Conservation (phyloP, 768 basidiomycete species). For the Trametes villosa region DNA sequence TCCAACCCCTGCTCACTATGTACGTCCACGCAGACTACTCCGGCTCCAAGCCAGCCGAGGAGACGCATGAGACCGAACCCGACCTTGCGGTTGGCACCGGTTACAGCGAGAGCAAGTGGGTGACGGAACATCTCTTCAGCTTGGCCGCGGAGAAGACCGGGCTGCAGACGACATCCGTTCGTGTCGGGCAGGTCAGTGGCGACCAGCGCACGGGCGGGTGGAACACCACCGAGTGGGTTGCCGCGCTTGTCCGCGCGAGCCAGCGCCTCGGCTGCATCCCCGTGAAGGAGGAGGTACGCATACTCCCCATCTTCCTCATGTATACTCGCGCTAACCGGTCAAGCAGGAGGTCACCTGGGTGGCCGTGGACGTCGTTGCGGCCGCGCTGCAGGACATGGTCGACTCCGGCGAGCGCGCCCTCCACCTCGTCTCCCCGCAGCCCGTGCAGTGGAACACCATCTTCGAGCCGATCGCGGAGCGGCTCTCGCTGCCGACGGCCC, state of each 20-base stretch:
- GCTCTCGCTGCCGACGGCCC: conserved; percentile 26
- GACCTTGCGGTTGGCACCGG: conserved; percentile 34
- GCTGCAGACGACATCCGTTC: conserved; percentile 38
- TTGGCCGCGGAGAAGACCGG: conserved; percentile 34
- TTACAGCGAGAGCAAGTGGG: conserved; percentile 42
- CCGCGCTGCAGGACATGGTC: conserved; percentile 22
- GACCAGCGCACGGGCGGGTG: conserved; percentile 34
- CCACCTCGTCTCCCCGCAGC: conserved; percentile 34
- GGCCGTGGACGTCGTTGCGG: conserved; percentile 23
- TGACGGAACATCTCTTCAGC: conserved; percentile 38
- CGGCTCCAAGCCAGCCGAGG: conserved; percentile 4
- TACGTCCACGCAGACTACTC: conserved; percentile 2
- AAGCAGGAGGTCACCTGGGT: conserved; percentile 21
- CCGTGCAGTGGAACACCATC: conserved; percentile 29
- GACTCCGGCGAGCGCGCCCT: conserved; percentile 28
- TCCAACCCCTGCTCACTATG: not conserved
- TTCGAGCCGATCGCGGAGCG: conserved; percentile 22
- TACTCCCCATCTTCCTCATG: not conserved
- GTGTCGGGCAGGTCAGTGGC: conserved; percentile 39
- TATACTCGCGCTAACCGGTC: not conserved
- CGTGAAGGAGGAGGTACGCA: conserved; percentile 44
- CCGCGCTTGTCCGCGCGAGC: conserved; percentile 41
- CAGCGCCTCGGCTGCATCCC: conserved; percentile 33
- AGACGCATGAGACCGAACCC: conserved; percentile 19
- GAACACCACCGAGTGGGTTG: conserved; percentile 46